These are phyloP conservation scores for Didymella arachidicola DNA, from an alignment of 2,329 filamentous ascomycete genomes.

Conservation along the genomic window DNA sequence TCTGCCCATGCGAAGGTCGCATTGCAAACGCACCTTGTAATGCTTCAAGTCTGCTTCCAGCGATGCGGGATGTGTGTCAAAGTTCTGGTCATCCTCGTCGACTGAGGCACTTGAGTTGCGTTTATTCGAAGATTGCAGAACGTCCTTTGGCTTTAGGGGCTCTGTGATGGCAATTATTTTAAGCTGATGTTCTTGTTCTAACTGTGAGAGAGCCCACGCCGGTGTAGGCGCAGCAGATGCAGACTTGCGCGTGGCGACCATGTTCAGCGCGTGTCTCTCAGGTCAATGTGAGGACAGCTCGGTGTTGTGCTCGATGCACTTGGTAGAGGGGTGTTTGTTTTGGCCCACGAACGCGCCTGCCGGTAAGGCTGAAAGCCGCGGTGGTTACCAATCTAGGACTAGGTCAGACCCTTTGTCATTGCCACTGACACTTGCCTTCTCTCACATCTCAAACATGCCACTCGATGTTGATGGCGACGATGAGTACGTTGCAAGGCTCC, in stretches of 20 bases:
- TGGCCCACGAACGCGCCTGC: conserved; percentile 23
- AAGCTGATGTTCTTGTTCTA: conserved; percentile 67
- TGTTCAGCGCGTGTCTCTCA: conserved; percentile 14
- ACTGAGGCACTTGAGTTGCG: conserved; percentile 70
- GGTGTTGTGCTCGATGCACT: background rate
- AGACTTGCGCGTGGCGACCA: conserved; percentile 40
- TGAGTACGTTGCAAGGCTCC: conserved; percentile 79
- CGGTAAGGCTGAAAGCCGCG: conserved; percentile 33
- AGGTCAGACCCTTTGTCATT: conserved; percentile 19
- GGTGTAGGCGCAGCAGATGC: conserved; percentile 32
- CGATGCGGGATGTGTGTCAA: conserved; percentile 71
- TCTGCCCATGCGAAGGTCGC: background rate
- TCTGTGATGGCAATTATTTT: conserved; percentile 81
- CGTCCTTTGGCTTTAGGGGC: conserved; percentile 67
- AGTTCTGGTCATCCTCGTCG: conserved; percentile 65
- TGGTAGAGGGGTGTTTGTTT: conserved; percentile 42
- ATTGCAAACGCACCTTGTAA: conserved; percentile 68
- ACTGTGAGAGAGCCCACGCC: conserved; percentile 56
- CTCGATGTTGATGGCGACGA: conserved; percentile 64
- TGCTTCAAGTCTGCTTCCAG: conserved; percentile 85
- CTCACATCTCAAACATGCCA: conserved; percentile 29
- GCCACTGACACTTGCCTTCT: conserved; percentile 2
- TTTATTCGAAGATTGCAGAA: conserved; percentile 51
- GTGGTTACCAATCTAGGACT: conserved; percentile 28
- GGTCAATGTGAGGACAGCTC: too few species aligned